phyloP scores from a whole-genome alignment of 2,329 filamentous ascomycete genomes.

The Xylariaceae sp. region DNA sequence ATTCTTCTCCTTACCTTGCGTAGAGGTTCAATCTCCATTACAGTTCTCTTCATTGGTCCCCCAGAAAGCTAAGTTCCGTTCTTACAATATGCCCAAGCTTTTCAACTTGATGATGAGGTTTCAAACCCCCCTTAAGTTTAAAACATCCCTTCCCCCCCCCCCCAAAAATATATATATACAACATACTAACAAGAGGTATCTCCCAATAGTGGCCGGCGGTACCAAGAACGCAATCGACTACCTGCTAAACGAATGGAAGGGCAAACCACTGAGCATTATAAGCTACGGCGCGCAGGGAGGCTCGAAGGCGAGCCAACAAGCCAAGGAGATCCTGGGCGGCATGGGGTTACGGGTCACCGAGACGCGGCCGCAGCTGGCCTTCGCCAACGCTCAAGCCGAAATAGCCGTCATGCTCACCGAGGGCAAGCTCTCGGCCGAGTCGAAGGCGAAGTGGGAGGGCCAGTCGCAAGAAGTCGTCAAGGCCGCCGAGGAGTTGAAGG shows the following conservation, averaged over 20 bases:
- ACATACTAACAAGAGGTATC: not conserved
- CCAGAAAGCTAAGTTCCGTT: too few species aligned
- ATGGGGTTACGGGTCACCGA: slow-evolving; percentile 44
- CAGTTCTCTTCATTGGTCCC: too few species aligned
- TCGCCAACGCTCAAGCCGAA: slow-evolving; percentile 35
- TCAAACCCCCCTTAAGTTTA: too few species aligned
- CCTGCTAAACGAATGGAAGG: slow-evolving; percentile 63
- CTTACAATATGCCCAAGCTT: too few species aligned
- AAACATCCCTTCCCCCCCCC: too few species aligned
- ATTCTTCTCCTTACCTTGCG: too few species aligned
- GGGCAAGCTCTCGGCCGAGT: slow-evolving; percentile 34
- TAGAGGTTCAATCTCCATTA: too few species aligned
- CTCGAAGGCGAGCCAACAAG: slow-evolving; percentile 39
- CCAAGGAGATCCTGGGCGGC: slow-evolving; percentile 37
- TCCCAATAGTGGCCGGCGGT: slow-evolving; percentile 50
- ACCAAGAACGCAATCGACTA: slow-evolving; percentile 70
- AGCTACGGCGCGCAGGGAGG: slow-evolving; percentile 60
- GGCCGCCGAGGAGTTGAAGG: slow-evolving; percentile 39
- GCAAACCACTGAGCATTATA: slow-evolving; percentile 60
- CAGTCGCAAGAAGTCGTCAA: slow-evolving; percentile 28
- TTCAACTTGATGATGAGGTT: too few species aligned
- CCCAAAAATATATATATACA: too few species aligned
- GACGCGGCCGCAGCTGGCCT: slow-evolving; percentile 42
- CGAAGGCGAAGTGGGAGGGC: slow-evolving; percentile 34
- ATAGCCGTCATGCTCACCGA: slow-evolving; percentile 30